Evolutionary conservation across 208 protist species (phyloP).

Genomic region (Naegleria lovaniensis): DNA sequence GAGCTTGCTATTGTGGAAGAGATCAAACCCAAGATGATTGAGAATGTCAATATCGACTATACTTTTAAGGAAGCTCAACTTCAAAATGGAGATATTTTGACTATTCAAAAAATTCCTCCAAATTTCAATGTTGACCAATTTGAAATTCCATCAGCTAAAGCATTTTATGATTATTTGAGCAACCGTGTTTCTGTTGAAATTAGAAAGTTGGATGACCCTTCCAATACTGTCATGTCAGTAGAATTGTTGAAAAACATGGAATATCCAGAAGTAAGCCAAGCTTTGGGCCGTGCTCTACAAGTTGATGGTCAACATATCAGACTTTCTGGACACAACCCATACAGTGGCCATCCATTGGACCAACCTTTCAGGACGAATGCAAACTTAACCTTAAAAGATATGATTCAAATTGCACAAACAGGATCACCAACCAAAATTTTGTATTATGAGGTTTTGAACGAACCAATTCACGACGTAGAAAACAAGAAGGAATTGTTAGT

Average conservation of each 20-base stretch:
- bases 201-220: not conserved
- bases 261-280: not conserved
- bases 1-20: not conserved
- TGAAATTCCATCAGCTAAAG: not conserved
- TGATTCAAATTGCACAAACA: not conserved
- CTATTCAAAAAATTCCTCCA: not conserved
- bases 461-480: not conserved
- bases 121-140: not conserved
- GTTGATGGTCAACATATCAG: not conserved
- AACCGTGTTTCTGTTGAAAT: not conserved
- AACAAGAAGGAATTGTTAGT: slow-evolving; percentile 21
- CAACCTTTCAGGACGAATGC: not conserved
- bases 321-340: not conserved
- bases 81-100: not conserved
- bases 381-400: not conserved
- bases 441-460: slow-evolving; percentile 18
- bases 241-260: not conserved
- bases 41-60: not conserved
- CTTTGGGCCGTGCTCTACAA: not conserved
- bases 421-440: not conserved
- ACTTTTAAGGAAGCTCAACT: not conserved
- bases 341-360: not conserved
- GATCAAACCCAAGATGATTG: not conserved
- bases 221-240: not conserved
- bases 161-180: not conserved